phyloP scores from a whole-genome alignment of 1,284 basidiomycete genomes.

The Trichosporon sp. region DNA sequence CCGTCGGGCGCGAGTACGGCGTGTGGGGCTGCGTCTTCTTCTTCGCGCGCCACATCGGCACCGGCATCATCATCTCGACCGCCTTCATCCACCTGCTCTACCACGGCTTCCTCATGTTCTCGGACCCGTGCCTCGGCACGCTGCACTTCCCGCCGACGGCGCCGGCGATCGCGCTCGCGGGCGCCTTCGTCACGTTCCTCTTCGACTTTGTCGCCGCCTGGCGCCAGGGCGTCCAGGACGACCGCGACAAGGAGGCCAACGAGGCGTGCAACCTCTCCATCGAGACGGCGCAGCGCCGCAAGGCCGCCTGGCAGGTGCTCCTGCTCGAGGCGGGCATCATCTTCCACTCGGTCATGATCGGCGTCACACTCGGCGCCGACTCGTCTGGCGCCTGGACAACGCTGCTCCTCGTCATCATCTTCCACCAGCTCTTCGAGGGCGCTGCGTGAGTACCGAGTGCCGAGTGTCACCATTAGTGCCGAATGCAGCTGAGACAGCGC shows the following conservation, averaged over 20 bases:
- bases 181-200: conserved; percentile 37
- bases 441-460: conserved; percentile 14
- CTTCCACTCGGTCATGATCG: conserved; percentile 39
- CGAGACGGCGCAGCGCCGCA: neutral
- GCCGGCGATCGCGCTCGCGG: conserved; percentile 48
- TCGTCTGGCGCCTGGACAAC: conserved; percentile 28
- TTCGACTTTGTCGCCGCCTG: conserved; percentile 43
- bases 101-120: conserved; percentile 49
- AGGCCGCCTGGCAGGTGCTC: conserved; percentile 36
- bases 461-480: no score
- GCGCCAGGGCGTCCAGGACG: neutral
- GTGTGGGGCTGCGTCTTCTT: conserved; percentile 43
- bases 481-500: neutral
- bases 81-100: conserved; percentile 52
- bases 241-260: neutral
- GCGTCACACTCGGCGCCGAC: conserved; percentile 28
- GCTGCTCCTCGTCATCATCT: conserved; percentile 32
- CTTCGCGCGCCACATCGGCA: conserved; percentile 44
- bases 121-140: conserved; percentile 50
- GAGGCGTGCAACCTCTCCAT: neutral
- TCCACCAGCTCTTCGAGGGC: conserved; percentile 41
- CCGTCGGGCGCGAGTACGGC: conserved; percentile 26
- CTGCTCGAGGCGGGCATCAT: conserved; percentile 52
- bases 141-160: conserved; percentile 50
- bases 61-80: conserved; percentile 51